phyloP scores from a whole-genome alignment of 768 basidiomycete genomes.

The Boletales sp. region DNA sequence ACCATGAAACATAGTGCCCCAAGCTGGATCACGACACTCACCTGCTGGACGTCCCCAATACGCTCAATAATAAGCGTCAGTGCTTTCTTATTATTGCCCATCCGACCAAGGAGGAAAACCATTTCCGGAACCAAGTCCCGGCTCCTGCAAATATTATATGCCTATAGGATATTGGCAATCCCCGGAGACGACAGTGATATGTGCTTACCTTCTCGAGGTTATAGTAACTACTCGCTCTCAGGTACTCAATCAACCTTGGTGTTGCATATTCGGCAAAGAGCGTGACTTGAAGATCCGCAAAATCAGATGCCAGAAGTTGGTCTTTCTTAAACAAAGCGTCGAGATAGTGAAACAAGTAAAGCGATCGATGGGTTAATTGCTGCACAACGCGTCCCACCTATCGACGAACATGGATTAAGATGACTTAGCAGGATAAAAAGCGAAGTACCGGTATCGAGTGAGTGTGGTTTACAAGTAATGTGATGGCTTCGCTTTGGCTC shows the following conservation, averaged over 20 bases:
- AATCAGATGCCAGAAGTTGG: conserved; percentile 70
- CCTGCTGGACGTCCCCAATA: conserved; percentile 87
- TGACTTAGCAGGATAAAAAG: background rate
- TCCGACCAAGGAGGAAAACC: conserved; percentile 94
- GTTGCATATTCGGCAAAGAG: conserved; percentile 89
- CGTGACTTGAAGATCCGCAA: conserved; percentile 85
- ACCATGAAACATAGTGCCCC: background rate
- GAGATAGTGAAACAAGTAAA: conserved; percentile 90
- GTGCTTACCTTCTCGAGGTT: conserved; percentile 71
- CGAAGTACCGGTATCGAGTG: conserved; percentile 88
- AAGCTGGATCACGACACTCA: conserved; percentile 30
- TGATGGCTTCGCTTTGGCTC: conserved; percentile 73
- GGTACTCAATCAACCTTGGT: conserved; percentile 78
- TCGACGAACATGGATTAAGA: background rate
- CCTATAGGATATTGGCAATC: conserved; percentile 40
- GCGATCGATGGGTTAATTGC: conserved; percentile 71
- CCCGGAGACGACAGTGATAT: background rate
- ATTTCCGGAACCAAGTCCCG: conserved; percentile 90
- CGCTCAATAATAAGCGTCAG: conserved; percentile 93
- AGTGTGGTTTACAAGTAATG: conserved; percentile 85
- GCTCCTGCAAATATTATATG: conserved; percentile 80
- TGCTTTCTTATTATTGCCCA: conserved; percentile 97
- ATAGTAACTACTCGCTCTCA: conserved; percentile 88
- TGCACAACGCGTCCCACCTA: conserved; percentile 86
- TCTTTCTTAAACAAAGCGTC: conserved; percentile 89